Evolutionary conservation across 768 basidiomycete species (phyloP), one percentile per base, ranked within the genome.

Genomic region (Saitozyma sp.): DNA sequence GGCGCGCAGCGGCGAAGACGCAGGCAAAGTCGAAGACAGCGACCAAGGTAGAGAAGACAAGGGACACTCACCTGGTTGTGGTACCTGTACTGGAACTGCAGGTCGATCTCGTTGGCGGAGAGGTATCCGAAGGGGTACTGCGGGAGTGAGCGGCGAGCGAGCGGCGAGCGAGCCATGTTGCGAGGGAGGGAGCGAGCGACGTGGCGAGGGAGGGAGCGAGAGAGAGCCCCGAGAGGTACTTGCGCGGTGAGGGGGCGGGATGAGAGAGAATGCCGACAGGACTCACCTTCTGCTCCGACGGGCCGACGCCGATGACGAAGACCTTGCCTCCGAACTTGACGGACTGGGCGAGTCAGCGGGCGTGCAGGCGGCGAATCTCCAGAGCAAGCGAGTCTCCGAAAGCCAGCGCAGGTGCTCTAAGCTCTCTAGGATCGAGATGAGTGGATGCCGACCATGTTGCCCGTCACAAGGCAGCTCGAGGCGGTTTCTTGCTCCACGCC

Each of bases 241-340:
- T 29, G 29, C 29, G 29, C 29, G 29, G 29, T 29, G 29, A 29
- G 29, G 29, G 29, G 29, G 29, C 29, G 29, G 29, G 29, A 29
- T 29, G 29, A 29, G 29, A 29, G 29, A 29, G 29, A 29, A 29
- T 29, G 29, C 5, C 29, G 29, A 29, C 13, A 16, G 40, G 6
- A 67, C 75, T 69, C 61, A 76, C 75, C 20, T 58, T 71, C 66
- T 79, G 76, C 57, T 79, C 74, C 11, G 71, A 69, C 19, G 77
- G 76, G 40, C 81, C 81, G 48, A 82, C 81, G 56, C 82, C 82
- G 42, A 81, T 81, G 48, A 82, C 70, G 58, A 81, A 80, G 8
- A 80, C 79, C 48, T 78, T 80, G 4, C 80, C 79, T 6, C 80
- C 80, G 51, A 81, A 81, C 19, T 66, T 66, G 39, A 80, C 71